Conservation (phyloP, 345 rosid species). For the Physaria fendleri region DNA sequence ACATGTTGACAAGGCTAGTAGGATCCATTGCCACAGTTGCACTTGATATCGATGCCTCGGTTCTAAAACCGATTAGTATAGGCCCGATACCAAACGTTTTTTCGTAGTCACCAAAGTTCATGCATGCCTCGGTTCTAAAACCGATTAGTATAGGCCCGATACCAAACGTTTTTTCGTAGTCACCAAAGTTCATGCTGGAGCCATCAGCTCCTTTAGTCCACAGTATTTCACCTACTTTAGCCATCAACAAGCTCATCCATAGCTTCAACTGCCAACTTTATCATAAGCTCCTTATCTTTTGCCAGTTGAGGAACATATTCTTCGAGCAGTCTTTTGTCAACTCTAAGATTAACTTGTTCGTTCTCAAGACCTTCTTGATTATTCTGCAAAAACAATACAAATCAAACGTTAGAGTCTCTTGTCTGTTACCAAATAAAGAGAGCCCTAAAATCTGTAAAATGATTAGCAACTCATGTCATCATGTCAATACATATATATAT, state of each 20-base stretch:
- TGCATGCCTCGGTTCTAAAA: constrained; percentile 74
- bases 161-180: constrained; percentile 53
- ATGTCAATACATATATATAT: background rate
- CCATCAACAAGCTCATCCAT: constrained; percentile 91
- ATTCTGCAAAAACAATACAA: constrained; percentile 36
- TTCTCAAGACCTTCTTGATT: constrained; percentile 78
- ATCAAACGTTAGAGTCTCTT: background rate
- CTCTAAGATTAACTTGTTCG: background rate
- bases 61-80: too few relatives aligned
- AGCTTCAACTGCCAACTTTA: constrained; percentile 79
- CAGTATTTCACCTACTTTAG: constrained; percentile 69
- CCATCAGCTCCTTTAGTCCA: constrained; percentile 64
- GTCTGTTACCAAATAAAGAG: background rate
- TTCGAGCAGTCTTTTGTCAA: background rate
- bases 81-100: too few relatives aligned
- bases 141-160: constrained; percentile 59
- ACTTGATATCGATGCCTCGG: constrained; percentile 58
- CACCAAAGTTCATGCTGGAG: constrained; percentile 51
- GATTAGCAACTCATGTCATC: background rate
- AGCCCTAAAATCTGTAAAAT: background rate
- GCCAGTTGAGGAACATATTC: constrained; percentile 9
- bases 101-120: too few relatives aligned
- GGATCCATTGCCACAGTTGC: constrained; percentile 63
- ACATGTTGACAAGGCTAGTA: constrained; percentile 56
- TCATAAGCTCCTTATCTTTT: constrained; percentile 56